Evolutionary conservation across 1,139 yeast species (phyloP), one percentile per base, ranked within the genome.

Genomic region (Schwanniomyces etchellsii): DNA sequence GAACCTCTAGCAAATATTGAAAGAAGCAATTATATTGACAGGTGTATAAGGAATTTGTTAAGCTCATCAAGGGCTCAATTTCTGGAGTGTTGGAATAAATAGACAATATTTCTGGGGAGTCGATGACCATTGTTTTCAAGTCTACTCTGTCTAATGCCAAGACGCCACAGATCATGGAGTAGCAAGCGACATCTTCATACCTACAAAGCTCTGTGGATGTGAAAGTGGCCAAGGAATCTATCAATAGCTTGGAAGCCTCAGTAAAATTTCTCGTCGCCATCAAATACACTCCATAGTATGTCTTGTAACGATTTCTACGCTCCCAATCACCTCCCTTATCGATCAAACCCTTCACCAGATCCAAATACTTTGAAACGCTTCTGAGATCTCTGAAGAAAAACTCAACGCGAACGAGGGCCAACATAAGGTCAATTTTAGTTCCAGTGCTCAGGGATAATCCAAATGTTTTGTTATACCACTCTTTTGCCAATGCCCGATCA

Each of bases 281-380:
- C 30, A 77, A 66, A 55, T 85, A 85, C 33, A 91, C 71, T 14
- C 98, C 98, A 39, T 75, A 63, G 60, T 91, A 93, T 5, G 97
- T 86, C 63, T 93, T 91, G 66, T 76, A 86, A 45, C 96, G 70
- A 62, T 93, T 91, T 51, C 96, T 78, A 57, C 98, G 84, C 60
- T 93, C 98, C 98, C 99, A 91, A 55, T 91, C 99, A 36, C 98
- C 98, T 31, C 98, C 98, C 49, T 86, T 82, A 48, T 91, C 98
- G 48, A 91, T 86, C 51, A 85, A 65, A 26, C 64, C 53, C 49
- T 82, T 77, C 24, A 81, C 77, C 43, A 80, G 80, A 35, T 82
- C 94, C 47, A 93, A 70, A 50, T 81, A 80, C 47, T 79, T 77
- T 36, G 79, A 73, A 27, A 84, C 83, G 43, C 74, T 75, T 10